A percentile compares a stretch with the other conserved stretches of the same genome.
These are phyloP conservation scores for Aspergillus sclerotioniger DNA, from an alignment of 495 filamentous ascomycete genomes.

Conservation along the genomic window DNA sequence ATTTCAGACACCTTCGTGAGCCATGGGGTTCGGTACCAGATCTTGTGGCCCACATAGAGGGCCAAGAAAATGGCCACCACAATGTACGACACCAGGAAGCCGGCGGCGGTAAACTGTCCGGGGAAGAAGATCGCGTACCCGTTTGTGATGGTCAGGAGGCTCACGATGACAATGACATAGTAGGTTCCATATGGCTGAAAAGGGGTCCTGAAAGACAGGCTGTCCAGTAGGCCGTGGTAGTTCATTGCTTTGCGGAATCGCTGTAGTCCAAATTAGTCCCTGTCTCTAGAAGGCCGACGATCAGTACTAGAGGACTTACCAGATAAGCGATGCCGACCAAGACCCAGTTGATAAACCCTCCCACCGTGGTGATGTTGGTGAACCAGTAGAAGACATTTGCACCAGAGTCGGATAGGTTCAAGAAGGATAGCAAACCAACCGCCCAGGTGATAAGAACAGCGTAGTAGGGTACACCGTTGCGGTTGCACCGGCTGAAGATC, in stretches of 20 bases:
- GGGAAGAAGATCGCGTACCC: slow-evolving; percentile 66
- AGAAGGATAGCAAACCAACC: slow-evolving; percentile 48
- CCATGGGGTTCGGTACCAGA: slow-evolving; percentile 39
- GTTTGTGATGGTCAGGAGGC: slow-evolving; percentile 60
- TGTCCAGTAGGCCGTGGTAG: slow-evolving; percentile 40
- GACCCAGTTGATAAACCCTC: slow-evolving; percentile 61
- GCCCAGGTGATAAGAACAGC: slow-evolving; percentile 49
- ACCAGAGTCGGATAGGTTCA: slow-evolving; percentile 43
- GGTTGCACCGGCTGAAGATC: slow-evolving; percentile 39
- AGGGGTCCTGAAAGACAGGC: slow-evolving; percentile 52
- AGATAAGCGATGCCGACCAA: slow-evolving; percentile 31
- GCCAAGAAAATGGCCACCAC: slow-evolving; percentile 68
- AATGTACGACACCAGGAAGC: slow-evolving; percentile 52
- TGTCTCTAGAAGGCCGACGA: not conserved
- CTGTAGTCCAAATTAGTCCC: slow-evolving; percentile 13
- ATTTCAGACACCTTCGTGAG: slow-evolving; percentile 49
- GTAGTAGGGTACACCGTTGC: slow-evolving; percentile 47
- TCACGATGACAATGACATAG: slow-evolving; percentile 54
- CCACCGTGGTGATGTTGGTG: slow-evolving; percentile 58
- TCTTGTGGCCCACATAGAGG: slow-evolving; percentile 49
- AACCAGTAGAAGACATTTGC: slow-evolving; percentile 56
- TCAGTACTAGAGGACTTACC: slow-evolving; percentile 15
- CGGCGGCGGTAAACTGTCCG: slow-evolving; percentile 30
- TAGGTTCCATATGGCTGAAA: slow-evolving; percentile 55
- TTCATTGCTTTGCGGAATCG: slow-evolving; percentile 47